Evolutionary conservation across 2,329 filamentous ascomycete species (phyloP).

Genomic region (Xylogone sp.): DNA sequence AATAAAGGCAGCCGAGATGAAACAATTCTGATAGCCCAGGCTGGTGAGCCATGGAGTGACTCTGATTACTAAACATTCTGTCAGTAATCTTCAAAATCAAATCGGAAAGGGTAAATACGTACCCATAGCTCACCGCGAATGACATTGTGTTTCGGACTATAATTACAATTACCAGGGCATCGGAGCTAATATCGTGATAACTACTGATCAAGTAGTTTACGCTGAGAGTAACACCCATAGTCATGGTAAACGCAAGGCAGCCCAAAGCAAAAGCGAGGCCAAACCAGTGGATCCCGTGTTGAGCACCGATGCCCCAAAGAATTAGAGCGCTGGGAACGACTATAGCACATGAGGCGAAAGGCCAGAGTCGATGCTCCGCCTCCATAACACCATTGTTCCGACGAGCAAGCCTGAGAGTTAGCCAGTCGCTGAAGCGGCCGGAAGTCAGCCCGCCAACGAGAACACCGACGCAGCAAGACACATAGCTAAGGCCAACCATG

Average conservation of each 20-base stretch:
- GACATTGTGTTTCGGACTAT: slow-evolving; percentile 41
- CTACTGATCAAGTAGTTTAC: slow-evolving; percentile 42
- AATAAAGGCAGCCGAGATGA: slow-evolving; percentile 34
- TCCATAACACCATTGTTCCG: slow-evolving; percentile 32
- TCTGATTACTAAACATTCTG: background rate
- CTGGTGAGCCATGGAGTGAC: slow-evolving; percentile 37
- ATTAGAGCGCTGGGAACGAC: slow-evolving; percentile 38
- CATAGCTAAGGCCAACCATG: slow-evolving; percentile 23
- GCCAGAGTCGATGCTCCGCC: slow-evolving; percentile 22
- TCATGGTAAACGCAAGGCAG: slow-evolving; percentile 38
- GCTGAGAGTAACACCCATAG: slow-evolving; percentile 35
- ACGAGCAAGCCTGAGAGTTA: slow-evolving; percentile 31
- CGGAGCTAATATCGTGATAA: slow-evolving; percentile 40
- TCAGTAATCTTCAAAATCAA: background rate
- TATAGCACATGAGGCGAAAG: slow-evolving; percentile 27
- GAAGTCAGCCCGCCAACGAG: slow-evolving; percentile 11
- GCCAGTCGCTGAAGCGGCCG: slow-evolving; percentile 19
- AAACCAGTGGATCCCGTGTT: slow-evolving; percentile 36
- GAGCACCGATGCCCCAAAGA: slow-evolving; percentile 46
- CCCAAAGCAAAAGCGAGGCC: slow-evolving; percentile 42
- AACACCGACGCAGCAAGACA: slow-evolving; percentile 18
- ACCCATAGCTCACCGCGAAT: slow-evolving; percentile 45
- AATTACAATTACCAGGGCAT: slow-evolving; percentile 44
- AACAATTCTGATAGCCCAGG: slow-evolving; percentile 36
- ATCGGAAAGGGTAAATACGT: background rate